These are phyloP conservation scores for Flaveria sonorensis DNA, from an alignment of 129 eudicot genomes.

Conservation along the genomic window DNA sequence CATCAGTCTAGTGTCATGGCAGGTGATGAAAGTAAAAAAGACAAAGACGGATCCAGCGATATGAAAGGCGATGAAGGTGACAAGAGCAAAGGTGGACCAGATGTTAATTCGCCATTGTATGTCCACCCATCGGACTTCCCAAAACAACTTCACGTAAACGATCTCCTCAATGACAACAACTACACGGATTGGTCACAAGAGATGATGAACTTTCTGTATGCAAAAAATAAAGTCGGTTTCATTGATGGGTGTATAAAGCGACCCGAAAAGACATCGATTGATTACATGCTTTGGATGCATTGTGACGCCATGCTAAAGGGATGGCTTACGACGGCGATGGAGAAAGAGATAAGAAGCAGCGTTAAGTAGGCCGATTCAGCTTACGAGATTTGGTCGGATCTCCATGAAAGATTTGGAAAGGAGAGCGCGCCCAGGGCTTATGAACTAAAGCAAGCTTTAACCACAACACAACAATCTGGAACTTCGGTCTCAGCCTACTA, in stretches of 20 bases:
- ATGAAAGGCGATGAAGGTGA: no score
- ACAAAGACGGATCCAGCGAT: not conserved
- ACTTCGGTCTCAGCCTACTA: no score
- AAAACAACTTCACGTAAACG: not conserved
- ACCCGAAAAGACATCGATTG: not conserved
- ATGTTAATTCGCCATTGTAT: not conserved
- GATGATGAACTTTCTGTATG: not conserved
- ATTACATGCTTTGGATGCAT: not conserved
- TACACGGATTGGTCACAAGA: not conserved
- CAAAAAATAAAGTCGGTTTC: not conserved
- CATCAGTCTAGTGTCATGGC: not conserved
- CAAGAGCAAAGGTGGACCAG: not conserved
- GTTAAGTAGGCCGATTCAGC: not conserved
- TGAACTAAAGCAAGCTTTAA: no score
- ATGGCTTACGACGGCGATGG: conserved; percentile 1
- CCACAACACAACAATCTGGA: no score
- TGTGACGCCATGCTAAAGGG: conserved; percentile 2
- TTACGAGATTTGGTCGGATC: not conserved
- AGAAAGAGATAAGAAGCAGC: not conserved
- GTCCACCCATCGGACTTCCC: not conserved
- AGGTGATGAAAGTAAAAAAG: not conserved
- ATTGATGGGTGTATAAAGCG: not conserved
- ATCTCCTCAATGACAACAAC: not conserved
- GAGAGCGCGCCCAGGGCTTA: no score
- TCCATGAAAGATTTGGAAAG: not conserved